These are phyloP conservation scores for Penicillium sp. DNA, from an alignment of 2,329 filamentous ascomycete species.

Conservation along the genomic window DNA sequence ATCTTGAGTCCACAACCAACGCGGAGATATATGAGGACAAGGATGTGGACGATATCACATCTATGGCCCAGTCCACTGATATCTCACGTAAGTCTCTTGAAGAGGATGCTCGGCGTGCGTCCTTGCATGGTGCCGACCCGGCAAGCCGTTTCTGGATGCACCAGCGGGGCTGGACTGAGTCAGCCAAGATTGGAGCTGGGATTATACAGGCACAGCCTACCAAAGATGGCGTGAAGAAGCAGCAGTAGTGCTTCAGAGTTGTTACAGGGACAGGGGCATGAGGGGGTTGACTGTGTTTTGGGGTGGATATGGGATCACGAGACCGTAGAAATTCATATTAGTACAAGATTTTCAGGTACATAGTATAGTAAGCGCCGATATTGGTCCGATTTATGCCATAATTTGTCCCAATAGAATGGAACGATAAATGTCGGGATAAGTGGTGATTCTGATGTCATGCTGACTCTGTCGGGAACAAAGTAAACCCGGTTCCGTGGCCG, in stretches of 20 bases:
- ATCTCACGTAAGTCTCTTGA: conserved; percentile 40
- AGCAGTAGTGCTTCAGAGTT: conserved; percentile 23
- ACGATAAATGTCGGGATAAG: not conserved
- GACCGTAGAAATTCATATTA: not conserved
- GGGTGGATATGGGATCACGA: not conserved
- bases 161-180: conserved; percentile 45
- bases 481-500: not conserved
- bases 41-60: conserved; percentile 5
- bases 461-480: not conserved
- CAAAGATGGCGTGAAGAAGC: conserved; percentile 31
- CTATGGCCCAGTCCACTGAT: conserved; percentile 16
- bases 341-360: not conserved
- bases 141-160: conserved; percentile 43
- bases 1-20: conserved; percentile 55
- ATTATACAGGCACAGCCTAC: conserved; percentile 37
- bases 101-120: conserved; percentile 40
- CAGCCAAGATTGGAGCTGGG: conserved; percentile 36
- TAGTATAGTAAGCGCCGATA: not conserved
- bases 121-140: conserved; percentile 30
- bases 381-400: not conserved
- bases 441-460: not conserved
- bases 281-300: not conserved
- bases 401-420: not conserved
- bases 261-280: not conserved
- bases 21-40: conserved; percentile 23